These are phyloP conservation scores for Podila epigama DNA, from an alignment of 192 early-diverging fungal genomes.

Conservation along the genomic window DNA sequence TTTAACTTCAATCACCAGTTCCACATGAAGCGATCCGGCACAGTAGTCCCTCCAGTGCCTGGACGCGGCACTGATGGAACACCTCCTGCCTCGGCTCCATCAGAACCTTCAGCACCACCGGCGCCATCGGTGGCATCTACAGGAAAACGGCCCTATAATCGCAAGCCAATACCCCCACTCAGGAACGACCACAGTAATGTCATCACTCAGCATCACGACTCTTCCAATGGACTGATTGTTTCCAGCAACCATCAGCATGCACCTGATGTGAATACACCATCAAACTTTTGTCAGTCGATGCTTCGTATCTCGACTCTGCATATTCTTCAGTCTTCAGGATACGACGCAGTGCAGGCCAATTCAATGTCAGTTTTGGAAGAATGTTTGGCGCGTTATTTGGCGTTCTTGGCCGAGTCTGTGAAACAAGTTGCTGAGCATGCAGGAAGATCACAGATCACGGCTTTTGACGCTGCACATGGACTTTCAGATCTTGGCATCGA, in stretches of 20 bases:
- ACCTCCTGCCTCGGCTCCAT: not conserved
- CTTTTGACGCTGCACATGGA: constrained; percentile 52
- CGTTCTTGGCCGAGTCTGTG: constrained; percentile 52
- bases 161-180: constrained; percentile 12
- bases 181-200: constrained; percentile 9
- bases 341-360: constrained; percentile 54
- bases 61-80: constrained; percentile 11
- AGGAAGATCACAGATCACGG: constrained; percentile 51
- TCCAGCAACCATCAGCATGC: constrained; percentile 24
- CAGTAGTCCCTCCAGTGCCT: not conserved
- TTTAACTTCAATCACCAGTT: not conserved
- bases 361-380: constrained; percentile 56
- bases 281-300: constrained; percentile 58
- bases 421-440: constrained; percentile 56
- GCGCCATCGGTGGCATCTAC: constrained; percentile 1
- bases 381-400: constrained; percentile 58
- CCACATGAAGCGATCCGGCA: not conserved
- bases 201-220: constrained; percentile 9
- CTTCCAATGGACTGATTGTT: constrained; percentile 13
- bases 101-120: not conserved
- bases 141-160: constrained; percentile 23
- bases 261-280: constrained; percentile 20
- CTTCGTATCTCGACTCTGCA: constrained; percentile 57
- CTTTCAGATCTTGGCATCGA: constrained; percentile 56
- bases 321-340: constrained; percentile 61